Conservation (phyloP, 208 protist species). For the Polymyxa betae region DNA sequence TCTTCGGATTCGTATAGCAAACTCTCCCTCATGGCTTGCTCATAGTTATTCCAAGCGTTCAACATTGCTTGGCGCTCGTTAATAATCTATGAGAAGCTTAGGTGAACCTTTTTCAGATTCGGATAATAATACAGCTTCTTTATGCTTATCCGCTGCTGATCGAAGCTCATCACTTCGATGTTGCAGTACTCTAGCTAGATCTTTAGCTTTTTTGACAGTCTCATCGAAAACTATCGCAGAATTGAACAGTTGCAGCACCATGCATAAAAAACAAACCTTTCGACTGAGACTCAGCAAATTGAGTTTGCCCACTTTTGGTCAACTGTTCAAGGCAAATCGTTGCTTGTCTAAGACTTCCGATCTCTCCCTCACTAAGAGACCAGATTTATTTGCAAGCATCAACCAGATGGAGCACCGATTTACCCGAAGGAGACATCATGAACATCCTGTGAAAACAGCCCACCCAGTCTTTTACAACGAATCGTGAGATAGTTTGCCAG, state of each 20-base stretch:
- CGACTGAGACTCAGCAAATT: neutral
- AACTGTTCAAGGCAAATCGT: constrained; percentile 28
- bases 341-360: neutral
- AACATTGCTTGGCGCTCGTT: constrained; percentile 15
- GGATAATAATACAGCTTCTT: neutral
- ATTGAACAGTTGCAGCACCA: neutral
- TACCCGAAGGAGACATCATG: constrained; percentile 13
- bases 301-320: neutral
- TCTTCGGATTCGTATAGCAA: constrained; percentile 29
- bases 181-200: neutral
- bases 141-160: neutral
- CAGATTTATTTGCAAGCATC: neutral
- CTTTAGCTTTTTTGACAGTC: neutral
- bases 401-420: neutral
- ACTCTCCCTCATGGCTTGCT: constrained; percentile 9
- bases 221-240: neutral
- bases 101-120: neutral
- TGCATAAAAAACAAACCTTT: neutral
- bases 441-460: neutral
- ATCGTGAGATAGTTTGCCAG: neutral
- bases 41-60: constrained; percentile 40
- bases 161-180: constrained; percentile 31
- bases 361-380: neutral
- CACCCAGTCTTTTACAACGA: neutral
- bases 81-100: neutral